A percentile compares a stretch with the other conserved stretches of the same genome.
Evolutionary conservation across 1,284 basidiomycete genomes (phyloP).

Genomic region (Fomitiporia mediterranea): DNA sequence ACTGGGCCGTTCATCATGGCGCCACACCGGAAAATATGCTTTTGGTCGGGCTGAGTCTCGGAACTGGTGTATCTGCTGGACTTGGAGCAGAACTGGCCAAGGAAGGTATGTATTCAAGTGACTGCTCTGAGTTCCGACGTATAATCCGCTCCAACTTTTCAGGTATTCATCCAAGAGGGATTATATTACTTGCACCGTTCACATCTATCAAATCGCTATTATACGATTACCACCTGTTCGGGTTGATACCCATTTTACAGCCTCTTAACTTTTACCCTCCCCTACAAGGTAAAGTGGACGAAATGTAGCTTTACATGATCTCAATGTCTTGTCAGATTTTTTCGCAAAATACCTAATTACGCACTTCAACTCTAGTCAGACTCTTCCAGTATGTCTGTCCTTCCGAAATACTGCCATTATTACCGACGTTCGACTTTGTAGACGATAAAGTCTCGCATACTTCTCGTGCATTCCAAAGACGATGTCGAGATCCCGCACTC

Average conservation of each 20-base stretch:
- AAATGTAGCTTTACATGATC: background rate
- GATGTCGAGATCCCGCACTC: conserved; percentile 77
- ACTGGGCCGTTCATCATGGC: conserved; percentile 66
- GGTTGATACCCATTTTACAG: conserved; percentile 66
- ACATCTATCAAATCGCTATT: conserved; percentile 61
- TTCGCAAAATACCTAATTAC: conserved; percentile 55
- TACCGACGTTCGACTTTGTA: conserved; percentile 29
- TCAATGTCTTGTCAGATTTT: conserved; percentile 38
- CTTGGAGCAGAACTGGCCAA: conserved; percentile 55
- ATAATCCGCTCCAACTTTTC: conserved; percentile 7
- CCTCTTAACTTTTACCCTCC: conserved; percentile 67
- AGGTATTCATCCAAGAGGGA: conserved; percentile 43
- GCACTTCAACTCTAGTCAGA: conserved; percentile 59
- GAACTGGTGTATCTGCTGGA: conserved; percentile 71
- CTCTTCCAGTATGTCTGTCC: conserved; percentile 46
- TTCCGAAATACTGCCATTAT: too few relatives aligned
- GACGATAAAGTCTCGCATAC: conserved; percentile 60
- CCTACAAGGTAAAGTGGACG: conserved; percentile 53
- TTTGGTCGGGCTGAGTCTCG: conserved; percentile 78
- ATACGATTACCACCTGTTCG: conserved; percentile 68
- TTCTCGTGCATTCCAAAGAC: conserved; percentile 77
- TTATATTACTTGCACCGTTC: conserved; percentile 78
- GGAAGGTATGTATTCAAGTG: conserved; percentile 37
- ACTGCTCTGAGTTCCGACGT: conserved; percentile 15
- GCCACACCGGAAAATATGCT: conserved; percentile 57